Percentiles rank a stretch among this genome's conserved stretches.
These are phyloP conservation scores for Podaxis sp. DNA, from an alignment of 768 basidiomycete species.

Conservation along the genomic window DNA sequence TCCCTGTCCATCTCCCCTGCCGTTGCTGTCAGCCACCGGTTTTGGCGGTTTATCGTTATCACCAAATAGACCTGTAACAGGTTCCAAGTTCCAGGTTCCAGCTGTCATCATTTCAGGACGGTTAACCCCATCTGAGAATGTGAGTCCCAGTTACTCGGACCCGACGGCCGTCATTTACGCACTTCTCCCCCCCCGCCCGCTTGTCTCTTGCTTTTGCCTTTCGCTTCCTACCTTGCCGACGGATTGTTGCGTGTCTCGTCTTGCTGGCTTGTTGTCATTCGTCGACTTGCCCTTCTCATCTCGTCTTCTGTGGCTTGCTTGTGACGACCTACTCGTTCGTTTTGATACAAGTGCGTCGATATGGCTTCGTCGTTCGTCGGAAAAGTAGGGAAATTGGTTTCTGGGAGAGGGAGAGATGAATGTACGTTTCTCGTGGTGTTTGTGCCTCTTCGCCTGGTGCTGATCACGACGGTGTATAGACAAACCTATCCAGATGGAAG, in stretches of 20 bases:
- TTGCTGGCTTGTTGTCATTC: not conserved
- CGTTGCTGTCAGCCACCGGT: not conserved
- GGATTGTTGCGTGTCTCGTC: not conserved
- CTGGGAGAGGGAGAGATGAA: slow-evolving; percentile 46
- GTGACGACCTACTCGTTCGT: not conserved
- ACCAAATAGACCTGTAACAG: not conserved
- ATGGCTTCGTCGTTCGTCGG: slow-evolving; percentile 36
- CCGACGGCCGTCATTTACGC: not conserved
- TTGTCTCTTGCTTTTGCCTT: too few relatives aligned
- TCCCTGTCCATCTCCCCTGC: not conserved
- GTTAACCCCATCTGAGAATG: not conserved
- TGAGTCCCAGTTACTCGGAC: not conserved
- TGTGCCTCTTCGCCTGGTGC: not conserved
- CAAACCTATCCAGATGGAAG: slow-evolving; percentile 38
- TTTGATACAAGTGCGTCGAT: not conserved
- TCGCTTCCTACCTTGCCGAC: too few relatives aligned
- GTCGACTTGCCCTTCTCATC: not conserved
- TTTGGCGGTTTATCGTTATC: not conserved
- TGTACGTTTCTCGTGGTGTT: slow-evolving; percentile 32
- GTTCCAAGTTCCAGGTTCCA: not conserved
- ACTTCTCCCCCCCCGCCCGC: not conserved
- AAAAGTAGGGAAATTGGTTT: slow-evolving; percentile 44
- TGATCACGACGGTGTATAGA: slow-evolving; percentile 30
- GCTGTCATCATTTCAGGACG: not conserved
- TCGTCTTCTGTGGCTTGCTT: not conserved